Evolutionary conservation across 2,329 filamentous ascomycete species (phyloP).

Genomic region (Diaporthe nobilis): DNA sequence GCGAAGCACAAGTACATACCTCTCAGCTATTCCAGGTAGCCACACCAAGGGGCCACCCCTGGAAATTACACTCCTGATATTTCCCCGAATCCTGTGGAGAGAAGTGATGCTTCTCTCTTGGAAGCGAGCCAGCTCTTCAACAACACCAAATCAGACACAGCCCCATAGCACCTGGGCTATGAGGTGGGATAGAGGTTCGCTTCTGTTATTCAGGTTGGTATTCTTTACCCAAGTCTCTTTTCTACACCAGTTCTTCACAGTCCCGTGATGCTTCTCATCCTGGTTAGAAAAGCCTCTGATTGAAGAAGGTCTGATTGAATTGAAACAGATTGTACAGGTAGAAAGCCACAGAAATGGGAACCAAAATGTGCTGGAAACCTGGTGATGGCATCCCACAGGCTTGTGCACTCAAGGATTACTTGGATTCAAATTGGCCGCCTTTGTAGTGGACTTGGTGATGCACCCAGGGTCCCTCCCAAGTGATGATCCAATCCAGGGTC

Average conservation of each 20-base stretch:
- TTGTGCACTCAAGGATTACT: neutral
- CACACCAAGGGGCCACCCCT: neutral
- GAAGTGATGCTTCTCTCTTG: neutral
- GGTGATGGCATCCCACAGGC: neutral
- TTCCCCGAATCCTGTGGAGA: neutral
- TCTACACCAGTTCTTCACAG: neutral
- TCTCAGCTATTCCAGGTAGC: neutral
- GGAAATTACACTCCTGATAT: neutral
- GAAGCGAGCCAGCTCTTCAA: no score
- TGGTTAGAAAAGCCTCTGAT: neutral
- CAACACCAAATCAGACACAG: neutral
- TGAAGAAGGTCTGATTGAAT: neutral
- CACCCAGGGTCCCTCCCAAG: neutral
- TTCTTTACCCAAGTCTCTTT: neutral
- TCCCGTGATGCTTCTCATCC: neutral
- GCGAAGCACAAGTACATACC: neutral
- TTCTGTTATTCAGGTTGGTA: neutral
- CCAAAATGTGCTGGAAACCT: neutral
- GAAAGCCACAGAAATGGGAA: neutral
- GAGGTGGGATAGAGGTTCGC: no score
- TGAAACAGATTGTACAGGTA: neutral
- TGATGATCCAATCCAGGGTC: neutral
- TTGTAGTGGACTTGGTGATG: slow-evolving; percentile 2
- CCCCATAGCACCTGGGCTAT: no score
- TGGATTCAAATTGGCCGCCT: neutral